Evolutionary conservation across 257 asterid species (phyloP).

Genomic region (Anisodus tanguticus): DNA sequence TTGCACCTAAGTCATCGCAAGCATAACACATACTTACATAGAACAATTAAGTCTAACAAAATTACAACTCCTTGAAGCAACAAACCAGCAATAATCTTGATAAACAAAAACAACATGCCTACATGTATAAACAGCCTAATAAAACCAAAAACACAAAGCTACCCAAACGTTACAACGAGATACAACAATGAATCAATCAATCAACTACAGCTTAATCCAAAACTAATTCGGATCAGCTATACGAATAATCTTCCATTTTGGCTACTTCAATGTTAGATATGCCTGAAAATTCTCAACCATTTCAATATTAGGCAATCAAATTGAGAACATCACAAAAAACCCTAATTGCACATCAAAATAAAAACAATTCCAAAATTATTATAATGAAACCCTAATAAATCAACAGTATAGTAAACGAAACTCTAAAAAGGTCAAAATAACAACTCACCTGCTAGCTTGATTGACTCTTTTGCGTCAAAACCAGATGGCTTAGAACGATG

Average conservation of each 20-base stretch:
- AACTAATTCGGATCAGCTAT: background rate
- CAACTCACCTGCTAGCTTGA: conserved; percentile 61
- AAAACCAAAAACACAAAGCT: conserved; percentile 1
- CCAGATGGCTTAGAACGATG: conserved; percentile 40
- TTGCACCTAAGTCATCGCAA: background rate
- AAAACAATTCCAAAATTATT: no score
- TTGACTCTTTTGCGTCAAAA: conserved; percentile 62
- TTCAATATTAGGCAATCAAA: background rate
- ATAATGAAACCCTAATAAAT: conserved; percentile 32
- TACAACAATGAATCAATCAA: background rate
- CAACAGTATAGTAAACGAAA: conserved; percentile 6
- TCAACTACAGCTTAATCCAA: background rate
- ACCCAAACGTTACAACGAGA: background rate
- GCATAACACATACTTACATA: background rate
- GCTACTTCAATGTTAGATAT: background rate
- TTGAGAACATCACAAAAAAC: background rate
- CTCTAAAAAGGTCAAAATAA: background rate
- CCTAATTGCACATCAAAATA: conserved; percentile 21
- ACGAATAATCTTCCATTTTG: no score
- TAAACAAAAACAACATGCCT: background rate
- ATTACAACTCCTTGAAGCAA: background rate
- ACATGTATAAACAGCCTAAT: background rate
- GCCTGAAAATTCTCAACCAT: conserved; percentile 10
- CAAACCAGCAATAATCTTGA: background rate
- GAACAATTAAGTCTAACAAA: background rate